phyloP scores from a whole-genome alignment of 164 flowering plant genomes.

The Akebia trifoliata region DNA sequence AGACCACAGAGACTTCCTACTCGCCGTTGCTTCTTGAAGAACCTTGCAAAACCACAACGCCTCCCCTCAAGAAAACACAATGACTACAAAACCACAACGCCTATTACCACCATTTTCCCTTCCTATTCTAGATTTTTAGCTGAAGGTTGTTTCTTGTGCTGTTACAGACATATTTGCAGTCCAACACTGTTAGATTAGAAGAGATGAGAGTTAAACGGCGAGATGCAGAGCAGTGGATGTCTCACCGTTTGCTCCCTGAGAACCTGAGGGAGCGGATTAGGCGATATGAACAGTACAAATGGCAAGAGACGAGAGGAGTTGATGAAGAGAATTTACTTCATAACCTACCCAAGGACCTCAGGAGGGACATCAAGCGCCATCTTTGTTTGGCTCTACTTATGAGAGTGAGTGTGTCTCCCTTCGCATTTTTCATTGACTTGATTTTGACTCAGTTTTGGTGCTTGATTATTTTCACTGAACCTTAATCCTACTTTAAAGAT shows the following conservation, averaged over 20 bases:
- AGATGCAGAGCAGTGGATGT: slow-evolving; percentile 77
- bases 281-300: slow-evolving; percentile 56
- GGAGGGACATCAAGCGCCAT: slow-evolving; percentile 63
- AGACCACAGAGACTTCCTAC: too few species aligned
- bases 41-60: too few species aligned
- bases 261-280: slow-evolving; percentile 46
- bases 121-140: background rate
- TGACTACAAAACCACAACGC: too few species aligned
- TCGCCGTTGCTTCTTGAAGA: too few species aligned
- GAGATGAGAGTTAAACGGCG: slow-evolving; percentile 62
- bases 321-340: slow-evolving; percentile 49
- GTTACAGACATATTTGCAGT: slow-evolving; percentile 55
- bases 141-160: slow-evolving; percentile 3
- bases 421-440: background rate
- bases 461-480: too few species aligned
- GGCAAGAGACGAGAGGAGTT: slow-evolving; percentile 68
- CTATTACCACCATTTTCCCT: too few species aligned
- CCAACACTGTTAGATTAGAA: slow-evolving; percentile 53
- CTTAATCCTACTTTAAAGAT: background rate
- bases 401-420: slow-evolving; percentile 35
- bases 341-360: slow-evolving; percentile 58
- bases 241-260: slow-evolving; percentile 59
- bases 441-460: too few species aligned
- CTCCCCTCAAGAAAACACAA: too few species aligned
- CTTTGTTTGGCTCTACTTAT: slow-evolving; percentile 47